Evolutionary conservation across 805 yeast species (phyloP).

Genomic region (Lipomyces anomalus): DNA sequence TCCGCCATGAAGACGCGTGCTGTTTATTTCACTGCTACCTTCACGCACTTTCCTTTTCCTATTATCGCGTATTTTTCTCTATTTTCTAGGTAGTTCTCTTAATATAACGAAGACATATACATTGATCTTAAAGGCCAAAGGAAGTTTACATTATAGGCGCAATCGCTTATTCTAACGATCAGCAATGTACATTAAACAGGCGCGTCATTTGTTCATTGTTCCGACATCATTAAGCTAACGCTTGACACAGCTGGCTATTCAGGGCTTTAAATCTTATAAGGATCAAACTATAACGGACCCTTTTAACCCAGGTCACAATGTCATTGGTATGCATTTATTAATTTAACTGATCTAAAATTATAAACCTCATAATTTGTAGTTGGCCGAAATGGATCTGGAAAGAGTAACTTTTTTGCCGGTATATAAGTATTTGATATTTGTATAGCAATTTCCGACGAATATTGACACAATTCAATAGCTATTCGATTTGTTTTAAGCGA

Average conservation of each 20-base stretch:
- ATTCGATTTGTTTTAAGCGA: constrained; percentile 87
- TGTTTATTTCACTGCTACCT: no score
- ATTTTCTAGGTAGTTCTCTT: no score
- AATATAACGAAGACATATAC: no score
- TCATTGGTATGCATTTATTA: constrained; percentile 44
- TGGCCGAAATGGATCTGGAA: constrained; percentile 95
- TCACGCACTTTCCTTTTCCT: no score
- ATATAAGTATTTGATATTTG: background rate
- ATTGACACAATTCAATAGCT: constrained; percentile 39
- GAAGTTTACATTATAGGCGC: no score
- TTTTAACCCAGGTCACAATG: constrained; percentile 77
- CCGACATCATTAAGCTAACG: no score
- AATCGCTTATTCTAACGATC: no score
- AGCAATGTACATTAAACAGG: no score
- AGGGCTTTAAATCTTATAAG: constrained; percentile 91
- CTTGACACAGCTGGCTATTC: constrained; percentile 70
- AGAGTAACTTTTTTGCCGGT: constrained; percentile 81
- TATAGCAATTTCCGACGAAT: background rate
- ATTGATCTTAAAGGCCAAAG: no score
- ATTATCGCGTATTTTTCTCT: no score
- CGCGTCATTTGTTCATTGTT: no score
- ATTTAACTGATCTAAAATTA: background rate
- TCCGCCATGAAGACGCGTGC: no score
- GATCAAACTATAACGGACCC: constrained; percentile 71
- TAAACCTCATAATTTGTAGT: constrained; percentile 31